Evolutionary conservation across 2,329 filamentous ascomycete genomes (phyloP).

Genomic region (Monosporascus sp.): DNA sequence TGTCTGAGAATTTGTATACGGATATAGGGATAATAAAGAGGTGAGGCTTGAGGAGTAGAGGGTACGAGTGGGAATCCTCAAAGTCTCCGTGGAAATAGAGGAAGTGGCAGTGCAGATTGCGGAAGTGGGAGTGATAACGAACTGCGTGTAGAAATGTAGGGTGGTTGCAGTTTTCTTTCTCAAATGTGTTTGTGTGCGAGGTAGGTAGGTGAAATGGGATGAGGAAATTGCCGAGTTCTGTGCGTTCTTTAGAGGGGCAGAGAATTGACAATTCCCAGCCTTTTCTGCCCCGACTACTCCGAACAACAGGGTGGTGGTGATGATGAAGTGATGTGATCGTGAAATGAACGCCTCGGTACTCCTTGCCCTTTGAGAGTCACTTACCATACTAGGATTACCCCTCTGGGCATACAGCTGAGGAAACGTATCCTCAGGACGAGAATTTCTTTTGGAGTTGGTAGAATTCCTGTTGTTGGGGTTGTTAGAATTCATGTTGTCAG

Average conservation of each 20-base stretch:
- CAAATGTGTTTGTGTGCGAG: neutral
- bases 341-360: neutral
- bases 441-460: conserved; percentile 61
- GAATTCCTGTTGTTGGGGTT: conserved; percentile 67
- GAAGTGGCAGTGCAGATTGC: no score
- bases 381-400: conserved; percentile 41
- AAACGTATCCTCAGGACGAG: conserved; percentile 77
- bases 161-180: neutral
- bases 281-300: no score
- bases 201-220: neutral
- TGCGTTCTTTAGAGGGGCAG: neutral
- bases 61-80: neutral
- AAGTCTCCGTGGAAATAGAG: no score
- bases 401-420: conserved; percentile 73
- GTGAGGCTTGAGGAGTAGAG: neutral
- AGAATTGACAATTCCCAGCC: no score
- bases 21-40: no score
- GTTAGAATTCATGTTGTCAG: conserved; percentile 65
- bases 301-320: no score
- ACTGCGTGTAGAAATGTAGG: no score
- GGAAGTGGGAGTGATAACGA: no score
- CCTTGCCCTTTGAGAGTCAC: conserved; percentile 13
- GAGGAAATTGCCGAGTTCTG: neutral
- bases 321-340: neutral
- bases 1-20: no score